phyloP scores from a whole-genome alignment of 345 rosid species.

The Salix brachista region DNA sequence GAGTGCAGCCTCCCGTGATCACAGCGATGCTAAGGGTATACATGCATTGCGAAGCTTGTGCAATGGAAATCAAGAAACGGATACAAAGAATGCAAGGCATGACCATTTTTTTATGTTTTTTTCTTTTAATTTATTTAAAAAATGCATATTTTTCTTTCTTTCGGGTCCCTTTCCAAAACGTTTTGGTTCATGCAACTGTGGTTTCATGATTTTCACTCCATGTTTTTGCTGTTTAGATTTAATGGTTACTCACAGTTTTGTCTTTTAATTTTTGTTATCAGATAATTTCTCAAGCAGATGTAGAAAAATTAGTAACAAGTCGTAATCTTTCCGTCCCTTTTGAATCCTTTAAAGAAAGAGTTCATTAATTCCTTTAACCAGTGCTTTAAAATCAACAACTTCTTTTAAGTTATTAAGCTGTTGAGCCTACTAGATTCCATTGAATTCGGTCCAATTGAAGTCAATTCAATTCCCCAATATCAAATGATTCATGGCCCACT shows the following conservation, averaged over 20 bases:
- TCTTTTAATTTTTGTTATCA: background rate
- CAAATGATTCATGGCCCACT: constrained; percentile 19
- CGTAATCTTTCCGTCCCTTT: constrained; percentile 1
- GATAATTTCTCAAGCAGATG: background rate
- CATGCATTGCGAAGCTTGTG: constrained; percentile 98
- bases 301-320: background rate
- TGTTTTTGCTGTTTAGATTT: background rate
- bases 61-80: constrained; percentile 80
- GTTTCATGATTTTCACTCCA: background rate
- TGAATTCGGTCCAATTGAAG: constrained; percentile 10
- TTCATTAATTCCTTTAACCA: constrained; percentile 8
- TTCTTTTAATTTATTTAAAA: background rate
- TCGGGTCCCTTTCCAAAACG: background rate
- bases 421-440: constrained; percentile 5
- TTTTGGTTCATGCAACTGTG: constrained; percentile 10
- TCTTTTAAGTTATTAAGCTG: constrained; percentile 2
- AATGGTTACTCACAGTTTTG: constrained; percentile 5
- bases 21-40: constrained; percentile 65
- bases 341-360: constrained; percentile 12
- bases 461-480: constrained; percentile 5
- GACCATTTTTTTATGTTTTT: background rate
- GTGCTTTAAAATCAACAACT: background rate
- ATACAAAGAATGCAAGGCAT: constrained; percentile 82
- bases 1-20: constrained; percentile 53
- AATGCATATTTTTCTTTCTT: background rate